Evolutionary conservation across 2,329 filamentous ascomycete species (phyloP).

Genomic region (Myriosclerotinia duriaeana): DNA sequence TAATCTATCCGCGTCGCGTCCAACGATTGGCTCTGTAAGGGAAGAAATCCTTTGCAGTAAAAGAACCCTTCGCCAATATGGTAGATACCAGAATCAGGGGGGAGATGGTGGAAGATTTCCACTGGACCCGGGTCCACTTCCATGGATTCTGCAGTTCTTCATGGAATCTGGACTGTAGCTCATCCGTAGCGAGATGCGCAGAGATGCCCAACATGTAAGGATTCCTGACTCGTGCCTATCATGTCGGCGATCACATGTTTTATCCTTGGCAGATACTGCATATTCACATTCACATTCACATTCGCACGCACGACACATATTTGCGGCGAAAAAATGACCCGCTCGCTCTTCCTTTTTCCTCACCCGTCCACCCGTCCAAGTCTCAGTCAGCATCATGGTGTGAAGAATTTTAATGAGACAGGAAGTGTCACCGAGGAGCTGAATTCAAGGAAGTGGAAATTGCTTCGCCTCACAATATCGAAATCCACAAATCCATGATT

Average conservation of each 20-base stretch:
- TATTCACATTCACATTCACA: conserved; percentile 2
- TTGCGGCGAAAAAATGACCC: background rate
- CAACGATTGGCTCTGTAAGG: background rate
- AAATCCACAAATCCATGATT: background rate
- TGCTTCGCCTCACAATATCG: background rate
- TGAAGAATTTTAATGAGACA: background rate
- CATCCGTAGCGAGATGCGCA: conserved; percentile 10
- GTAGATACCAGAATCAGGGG: conserved; percentile 8
- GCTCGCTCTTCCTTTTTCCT: background rate
- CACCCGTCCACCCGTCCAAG: too few relatives aligned
- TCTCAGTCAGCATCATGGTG: background rate
- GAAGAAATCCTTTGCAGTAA: background rate
- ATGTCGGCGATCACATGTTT: conserved; percentile 14
- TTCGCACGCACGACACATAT: background rate
- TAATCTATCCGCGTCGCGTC: background rate
- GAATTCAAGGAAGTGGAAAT: background rate
- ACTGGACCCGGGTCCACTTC: conserved; percentile 6
- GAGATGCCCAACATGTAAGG: conserved; percentile 18
- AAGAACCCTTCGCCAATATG: conserved; percentile 2
- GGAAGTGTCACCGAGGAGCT: background rate
- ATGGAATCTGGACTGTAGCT: conserved; percentile 16
- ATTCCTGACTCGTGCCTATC: conserved; percentile 17
- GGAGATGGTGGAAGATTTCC: background rate
- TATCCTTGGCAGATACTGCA: conserved; percentile 1
- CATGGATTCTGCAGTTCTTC: conserved; percentile 3